These are phyloP conservation scores for Osmanthus fragrans DNA, from an alignment of 257 asterid species.

Conservation along the genomic window DNA sequence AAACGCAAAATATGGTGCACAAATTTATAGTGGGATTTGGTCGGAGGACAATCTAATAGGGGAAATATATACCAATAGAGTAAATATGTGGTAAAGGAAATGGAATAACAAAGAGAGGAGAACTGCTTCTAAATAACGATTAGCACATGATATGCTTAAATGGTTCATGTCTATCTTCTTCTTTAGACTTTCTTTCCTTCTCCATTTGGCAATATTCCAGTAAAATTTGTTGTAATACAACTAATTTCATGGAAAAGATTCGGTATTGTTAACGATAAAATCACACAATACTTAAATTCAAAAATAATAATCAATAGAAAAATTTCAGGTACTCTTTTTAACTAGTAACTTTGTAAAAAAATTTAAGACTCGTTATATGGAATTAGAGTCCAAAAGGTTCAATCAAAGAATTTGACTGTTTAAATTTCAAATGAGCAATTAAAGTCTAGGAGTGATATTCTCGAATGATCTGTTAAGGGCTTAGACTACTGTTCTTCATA, in stretches of 20 bases:
- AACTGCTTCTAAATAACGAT: constrained; percentile 23
- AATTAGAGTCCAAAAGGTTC: no score
- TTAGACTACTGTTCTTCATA: no score
- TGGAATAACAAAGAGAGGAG: neutral
- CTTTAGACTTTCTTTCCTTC: constrained; percentile 24
- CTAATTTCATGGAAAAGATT: no score
- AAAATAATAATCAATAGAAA: no score
- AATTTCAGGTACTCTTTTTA: no score
- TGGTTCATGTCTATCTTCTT: constrained; percentile 27
- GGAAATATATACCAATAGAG: constrained; percentile 24
- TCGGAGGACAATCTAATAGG: constrained; percentile 37
- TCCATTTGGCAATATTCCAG: constrained; percentile 26
- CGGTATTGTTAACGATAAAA: no score
- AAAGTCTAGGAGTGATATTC: no score
- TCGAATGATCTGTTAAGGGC: no score
- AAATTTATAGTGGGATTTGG: constrained; percentile 27
- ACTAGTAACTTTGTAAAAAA: no score
- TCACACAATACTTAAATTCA: no score
- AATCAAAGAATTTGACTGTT: no score
- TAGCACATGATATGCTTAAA: constrained; percentile 33
- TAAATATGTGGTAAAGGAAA: constrained; percentile 29
- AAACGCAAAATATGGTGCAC: constrained; percentile 7
- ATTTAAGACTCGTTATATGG: no score
- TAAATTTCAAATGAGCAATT: neutral
- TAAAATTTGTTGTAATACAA: constrained; percentile 21